Percentiles rank a stretch among this genome's conserved stretches.
These are phyloP conservation scores for Brettanomyces nanus DNA, from an alignment of 805 yeast species.

Conservation along the genomic window DNA sequence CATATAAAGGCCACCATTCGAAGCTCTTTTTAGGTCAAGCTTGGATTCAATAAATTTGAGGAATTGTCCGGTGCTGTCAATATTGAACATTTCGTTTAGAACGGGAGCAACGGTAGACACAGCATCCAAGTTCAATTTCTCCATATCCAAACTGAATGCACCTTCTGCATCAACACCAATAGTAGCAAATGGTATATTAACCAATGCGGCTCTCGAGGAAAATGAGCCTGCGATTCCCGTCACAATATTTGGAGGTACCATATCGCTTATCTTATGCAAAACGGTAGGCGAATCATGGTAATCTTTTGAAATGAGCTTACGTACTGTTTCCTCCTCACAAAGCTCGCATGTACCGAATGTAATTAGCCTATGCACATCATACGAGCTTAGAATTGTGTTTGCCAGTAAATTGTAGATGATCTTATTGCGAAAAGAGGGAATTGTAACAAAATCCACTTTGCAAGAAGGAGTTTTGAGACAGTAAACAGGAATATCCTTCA, in stretches of 20 bases:
- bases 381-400: conserved; percentile 7
- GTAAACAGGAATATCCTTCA: conserved; percentile 10
- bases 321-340: conserved; percentile 10
- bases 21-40: conserved; percentile 11
- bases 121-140: conserved; percentile 33
- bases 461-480: conserved; percentile 3
- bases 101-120: conserved; percentile 27
- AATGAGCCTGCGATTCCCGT: conserved; percentile 38
- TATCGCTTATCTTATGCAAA: conserved; percentile 23
- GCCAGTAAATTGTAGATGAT: conserved; percentile 20
- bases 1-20: conserved; percentile 13
- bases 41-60: conserved; percentile 6
- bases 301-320: conserved; percentile 6
- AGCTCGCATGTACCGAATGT: conserved; percentile 20
- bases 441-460: conserved; percentile 9
- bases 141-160: conserved; percentile 34
- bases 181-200: conserved; percentile 7
- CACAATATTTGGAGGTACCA: conserved; percentile 41
- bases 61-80: conserved; percentile 6
- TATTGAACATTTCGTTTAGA: conserved; percentile 10
- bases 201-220: conserved; percentile 22
- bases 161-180: conserved; percentile 38
- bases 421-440: conserved; percentile 19
- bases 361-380: conserved; percentile 8
- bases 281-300: conserved; percentile 4